Evolutionary conservation across 345 rosid genomes (phyloP).

Genomic region (Eucalyptus tenuipes): DNA sequence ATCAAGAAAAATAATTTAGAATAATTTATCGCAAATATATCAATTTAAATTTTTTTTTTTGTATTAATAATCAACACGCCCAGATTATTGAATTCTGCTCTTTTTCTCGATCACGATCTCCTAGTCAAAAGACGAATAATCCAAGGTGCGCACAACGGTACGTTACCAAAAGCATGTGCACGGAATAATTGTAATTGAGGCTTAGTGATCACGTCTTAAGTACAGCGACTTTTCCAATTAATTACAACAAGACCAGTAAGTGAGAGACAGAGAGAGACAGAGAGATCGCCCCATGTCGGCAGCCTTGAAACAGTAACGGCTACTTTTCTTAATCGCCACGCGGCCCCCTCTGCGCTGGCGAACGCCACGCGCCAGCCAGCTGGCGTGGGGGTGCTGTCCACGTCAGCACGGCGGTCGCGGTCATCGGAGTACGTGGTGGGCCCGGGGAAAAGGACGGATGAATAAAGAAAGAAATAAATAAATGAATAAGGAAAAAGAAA

Average conservation of each 20-base stretch:
- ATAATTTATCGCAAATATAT: fast-evolving
- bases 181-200: background rate
- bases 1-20: fast-evolving
- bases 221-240: background rate
- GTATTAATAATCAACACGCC: too few relatives aligned
- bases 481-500: background rate
- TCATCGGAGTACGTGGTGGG: background rate
- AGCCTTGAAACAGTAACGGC: background rate
- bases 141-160: background rate
- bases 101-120: background rate
- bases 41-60: too few relatives aligned
- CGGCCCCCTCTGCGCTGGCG: background rate
- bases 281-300: background rate
- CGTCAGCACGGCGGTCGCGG: background rate
- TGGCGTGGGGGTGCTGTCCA: background rate
- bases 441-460: fast-evolving
- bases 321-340: background rate
- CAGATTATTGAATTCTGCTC: fast-evolving
- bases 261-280: background rate
- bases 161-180: background rate
- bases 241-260: background rate
- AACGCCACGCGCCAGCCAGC: background rate
- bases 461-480: background rate
- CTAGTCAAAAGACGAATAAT: background rate
- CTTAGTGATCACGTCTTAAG: background rate